Evolutionary conservation across 140 eudicot species (phyloP).

Genomic region (Senecio squalidus): DNA sequence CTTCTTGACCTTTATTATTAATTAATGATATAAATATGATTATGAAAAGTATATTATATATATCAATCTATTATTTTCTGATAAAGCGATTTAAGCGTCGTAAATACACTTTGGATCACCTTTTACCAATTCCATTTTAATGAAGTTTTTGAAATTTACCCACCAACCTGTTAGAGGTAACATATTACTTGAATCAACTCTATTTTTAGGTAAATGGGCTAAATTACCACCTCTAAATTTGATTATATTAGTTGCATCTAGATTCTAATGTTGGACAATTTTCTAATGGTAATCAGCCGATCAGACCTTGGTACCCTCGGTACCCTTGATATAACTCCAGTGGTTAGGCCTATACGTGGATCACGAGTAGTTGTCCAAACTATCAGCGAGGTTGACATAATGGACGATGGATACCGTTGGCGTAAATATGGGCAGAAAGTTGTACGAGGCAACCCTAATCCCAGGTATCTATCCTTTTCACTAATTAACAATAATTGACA

Average conservation of each 20-base stretch:
- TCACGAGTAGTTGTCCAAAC: conserved; percentile 89
- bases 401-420: conserved; percentile 91
- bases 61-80: no score
- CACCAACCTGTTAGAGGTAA: background rate
- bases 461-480: conserved; percentile 46
- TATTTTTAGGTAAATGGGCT: background rate
- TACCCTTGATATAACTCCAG: conserved; percentile 40
- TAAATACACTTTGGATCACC: background rate
- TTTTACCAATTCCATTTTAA: background rate
- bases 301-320: conserved; percentile 38
- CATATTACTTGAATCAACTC: background rate
- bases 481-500: background rate
- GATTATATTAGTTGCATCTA: background rate
- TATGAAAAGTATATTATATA: no score
- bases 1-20: background rate
- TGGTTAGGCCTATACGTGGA: conserved; percentile 80
- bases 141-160: background rate
- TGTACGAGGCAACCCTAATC: conserved; percentile 86
- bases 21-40: background rate
- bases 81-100: background rate
- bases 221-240: no score
- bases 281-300: conserved; percentile 34
- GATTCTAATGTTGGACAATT: conserved; percentile 2
- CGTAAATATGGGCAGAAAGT: conserved; percentile 94
- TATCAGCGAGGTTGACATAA: conserved; percentile 71